Evolutionary conservation across 768 basidiomycete species (phyloP), one percentile per base, ranked within the genome.

Genomic region (Naganishia onofrii): DNA sequence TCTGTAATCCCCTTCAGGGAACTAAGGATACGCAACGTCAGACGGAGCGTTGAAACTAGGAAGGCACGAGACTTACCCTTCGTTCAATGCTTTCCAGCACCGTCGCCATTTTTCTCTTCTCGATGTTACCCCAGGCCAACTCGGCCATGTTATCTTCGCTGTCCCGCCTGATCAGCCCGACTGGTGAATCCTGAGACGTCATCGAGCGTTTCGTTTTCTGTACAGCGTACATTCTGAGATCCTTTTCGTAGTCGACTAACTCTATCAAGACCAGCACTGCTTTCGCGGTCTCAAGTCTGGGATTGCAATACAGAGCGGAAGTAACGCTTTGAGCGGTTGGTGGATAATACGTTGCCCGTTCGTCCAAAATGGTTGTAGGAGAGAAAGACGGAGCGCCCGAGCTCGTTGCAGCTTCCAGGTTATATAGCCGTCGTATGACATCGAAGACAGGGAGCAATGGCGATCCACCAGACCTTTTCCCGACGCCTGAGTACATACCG

Each of bases 281-380:
- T 7, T 54, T 52, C 2, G 46, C 38, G 46, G 76, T 76, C 19
- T 75, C 72, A 67, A 80, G 54, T 56, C 79, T 64, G 4, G 79
- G 79, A 56, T 80, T 76, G 55, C 77, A 75, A 57, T 80, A 80
- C 23, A 80, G 57, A 28, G 76, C 71, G 0, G 74, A 76, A 7
- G 78, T 79, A 29, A 74, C 76, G 7, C 72, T 77, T 44, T 76
- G 74, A 1, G 78, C 74, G 3, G 75, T 76, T 28, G 79, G 78
- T 36, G 71, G 67, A 38, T 54, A 64, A 53, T 72, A 72, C 9
- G 51, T 9, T 29, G 65, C 71, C 12, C 26, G 31, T 34, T 68
- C 67, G 26, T 68, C 71, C 31, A 54, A 42, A 17, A 68, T 48
- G 9, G 60, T 34, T 7, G 69, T 63, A 8, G 71, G 71, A 12